Conservation (phyloP, 2,329 filamentous ascomycete species). For the Xylaria sp. region DNA sequence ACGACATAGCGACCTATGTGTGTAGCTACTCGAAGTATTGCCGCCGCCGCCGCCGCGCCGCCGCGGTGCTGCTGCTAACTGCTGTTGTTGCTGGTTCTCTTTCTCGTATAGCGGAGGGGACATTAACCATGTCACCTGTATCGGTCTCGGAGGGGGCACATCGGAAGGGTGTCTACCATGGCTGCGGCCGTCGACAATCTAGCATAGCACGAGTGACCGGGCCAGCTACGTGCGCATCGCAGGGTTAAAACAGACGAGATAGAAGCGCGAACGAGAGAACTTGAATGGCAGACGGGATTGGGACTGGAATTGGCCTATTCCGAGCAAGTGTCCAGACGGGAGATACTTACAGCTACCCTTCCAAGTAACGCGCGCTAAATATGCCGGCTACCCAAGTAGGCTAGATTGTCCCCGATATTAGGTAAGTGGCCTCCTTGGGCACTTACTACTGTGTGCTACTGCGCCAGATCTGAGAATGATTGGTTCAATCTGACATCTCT, state of each 20-base stretch:
- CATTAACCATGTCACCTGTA: constrained; percentile 42
- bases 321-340: constrained; percentile 29
- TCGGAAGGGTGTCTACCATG: constrained; percentile 39
- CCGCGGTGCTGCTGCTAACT: constrained; percentile 1
- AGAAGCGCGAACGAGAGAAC: constrained; percentile 11
- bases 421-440: background rate
- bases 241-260: constrained; percentile 11
- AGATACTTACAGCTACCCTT: constrained; percentile 7
- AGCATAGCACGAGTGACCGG: constrained; percentile 16
- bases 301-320: constrained; percentile 23
- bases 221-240: constrained; percentile 24
- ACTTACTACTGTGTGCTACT: background rate
- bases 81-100: constrained; percentile 12
- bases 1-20: constrained; percentile 65
- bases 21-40: background rate
- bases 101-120: constrained; percentile 34
- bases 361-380: constrained; percentile 21
- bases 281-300: constrained; percentile 21
- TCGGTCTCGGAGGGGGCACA: constrained; percentile 37
- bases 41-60: background rate
- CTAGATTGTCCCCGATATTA: background rate
- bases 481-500: background rate
- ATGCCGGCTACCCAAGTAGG: constrained; percentile 5
- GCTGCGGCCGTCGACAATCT: constrained; percentile 35
- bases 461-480: background rate